Evolutionary conservation across 108 stramenopile genomes (phyloP).

Genomic region (Schizochytrium sp.): DNA sequence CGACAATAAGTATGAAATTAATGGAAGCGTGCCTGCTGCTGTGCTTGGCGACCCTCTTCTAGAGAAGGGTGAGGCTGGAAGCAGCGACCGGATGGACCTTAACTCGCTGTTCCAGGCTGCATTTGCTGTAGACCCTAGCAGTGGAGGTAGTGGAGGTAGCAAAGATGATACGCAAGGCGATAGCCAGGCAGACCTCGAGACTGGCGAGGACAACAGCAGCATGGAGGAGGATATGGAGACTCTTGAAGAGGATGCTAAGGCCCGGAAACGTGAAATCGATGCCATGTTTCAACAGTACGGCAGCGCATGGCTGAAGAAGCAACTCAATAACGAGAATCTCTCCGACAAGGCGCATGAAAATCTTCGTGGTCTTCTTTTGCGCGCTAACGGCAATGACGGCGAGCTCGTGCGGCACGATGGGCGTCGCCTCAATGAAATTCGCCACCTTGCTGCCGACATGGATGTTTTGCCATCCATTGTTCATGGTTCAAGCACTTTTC

Average conservation of each 20-base stretch:
- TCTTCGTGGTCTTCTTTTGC: not conserved
- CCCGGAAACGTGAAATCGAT: not conserved
- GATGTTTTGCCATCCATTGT: conserved; percentile 66
- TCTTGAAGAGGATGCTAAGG: not conserved
- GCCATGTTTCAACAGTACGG: not conserved
- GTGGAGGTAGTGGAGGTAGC: not conserved
- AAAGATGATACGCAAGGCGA: not conserved
- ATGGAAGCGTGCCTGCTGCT: not conserved
- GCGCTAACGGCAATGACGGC: not conserved
- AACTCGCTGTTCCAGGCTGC: not conserved
- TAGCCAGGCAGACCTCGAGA: not conserved
- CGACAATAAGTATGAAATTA: too few species aligned
- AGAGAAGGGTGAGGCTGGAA: not conserved
- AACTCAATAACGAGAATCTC: not conserved
- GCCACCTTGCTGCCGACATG: not conserved
- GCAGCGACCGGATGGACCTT: not conserved
- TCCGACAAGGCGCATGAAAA: not conserved
- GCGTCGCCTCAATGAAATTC: not conserved
- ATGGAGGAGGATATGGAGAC: not conserved
- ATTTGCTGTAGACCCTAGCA: not conserved
- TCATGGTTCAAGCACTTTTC: conserved; percentile 84
- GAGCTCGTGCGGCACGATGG: conserved; percentile 32
- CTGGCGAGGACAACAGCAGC: not conserved
- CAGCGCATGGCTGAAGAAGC: conserved; percentile 2
- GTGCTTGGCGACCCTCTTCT: not conserved